phyloP scores from a whole-genome alignment of 2,329 filamentous ascomycete species.

The Geosmithia putterillii region DNA sequence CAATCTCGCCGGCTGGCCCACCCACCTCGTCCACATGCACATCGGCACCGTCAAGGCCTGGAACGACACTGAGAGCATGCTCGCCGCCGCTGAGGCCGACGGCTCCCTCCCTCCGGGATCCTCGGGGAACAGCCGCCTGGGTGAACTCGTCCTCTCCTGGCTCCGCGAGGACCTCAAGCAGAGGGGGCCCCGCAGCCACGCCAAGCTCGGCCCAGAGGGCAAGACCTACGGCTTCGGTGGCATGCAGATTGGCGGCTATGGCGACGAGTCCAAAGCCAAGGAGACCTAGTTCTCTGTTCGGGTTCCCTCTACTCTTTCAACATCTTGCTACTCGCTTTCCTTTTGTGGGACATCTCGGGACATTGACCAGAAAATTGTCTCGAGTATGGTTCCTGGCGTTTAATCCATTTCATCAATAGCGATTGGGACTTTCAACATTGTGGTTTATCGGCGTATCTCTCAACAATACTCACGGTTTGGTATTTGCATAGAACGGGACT shows the following conservation, averaged over 20 bases:
- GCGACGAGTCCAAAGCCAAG: conserved; percentile 35
- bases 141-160: conserved; percentile 82
- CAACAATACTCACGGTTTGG: too few relatives aligned
- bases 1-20: conserved; percentile 89
- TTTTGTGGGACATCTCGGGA: conserved; percentile 3
- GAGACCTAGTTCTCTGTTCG: conserved; percentile 9
- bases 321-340: conserved; percentile 10
- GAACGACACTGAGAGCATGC: conserved; percentile 61
- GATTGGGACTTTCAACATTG: too few relatives aligned
- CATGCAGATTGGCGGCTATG: conserved; percentile 41
- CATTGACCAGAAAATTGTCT: too few relatives aligned
- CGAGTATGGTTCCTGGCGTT: too few relatives aligned
- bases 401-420: too few relatives aligned
- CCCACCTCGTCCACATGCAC: conserved; percentile 92
- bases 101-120: conserved; percentile 17
- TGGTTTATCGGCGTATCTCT: conserved; percentile 9
- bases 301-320: too few relatives aligned
- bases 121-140: conserved; percentile 68
- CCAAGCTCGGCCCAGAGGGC: conserved; percentile 44
- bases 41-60: conserved; percentile 79
- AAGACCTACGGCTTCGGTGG: conserved; percentile 46
- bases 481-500: too few relatives aligned
- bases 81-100: conserved; percentile 23
- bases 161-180: conserved; percentile 67
- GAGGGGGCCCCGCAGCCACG: conserved; percentile 60